A percentile compares a stretch with the other conserved stretches of the same genome.
Evolutionary conservation across 2,329 filamentous ascomycete genomes (phyloP).

Genomic region (Monascus ruber): DNA sequence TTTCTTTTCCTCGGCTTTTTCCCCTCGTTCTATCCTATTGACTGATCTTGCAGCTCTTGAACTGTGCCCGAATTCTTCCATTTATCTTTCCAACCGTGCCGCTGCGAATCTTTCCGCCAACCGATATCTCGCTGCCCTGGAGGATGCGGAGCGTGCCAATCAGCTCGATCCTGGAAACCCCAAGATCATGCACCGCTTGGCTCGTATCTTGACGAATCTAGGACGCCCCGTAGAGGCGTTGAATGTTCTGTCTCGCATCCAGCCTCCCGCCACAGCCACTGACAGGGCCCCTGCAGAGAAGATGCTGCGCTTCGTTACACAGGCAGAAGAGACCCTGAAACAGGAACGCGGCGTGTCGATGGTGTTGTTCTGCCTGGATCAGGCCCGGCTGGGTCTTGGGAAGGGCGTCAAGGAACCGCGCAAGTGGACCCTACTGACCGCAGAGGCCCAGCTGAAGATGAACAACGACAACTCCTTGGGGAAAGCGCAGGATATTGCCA

Average conservation of each 20-base stretch:
- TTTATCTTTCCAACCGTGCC: slow-evolving; percentile 88
- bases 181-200: slow-evolving; percentile 80
- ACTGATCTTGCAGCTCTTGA: slow-evolving; percentile 58
- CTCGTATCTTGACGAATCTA: slow-evolving; percentile 77
- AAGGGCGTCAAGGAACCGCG: slow-evolving; percentile 65
- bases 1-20: slow-evolving; percentile 1
- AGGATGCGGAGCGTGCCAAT: slow-evolving; percentile 73
- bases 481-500: slow-evolving; percentile 86
- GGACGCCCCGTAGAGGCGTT: slow-evolving; percentile 82
- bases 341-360: slow-evolving; percentile 75
- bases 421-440: slow-evolving; percentile 88
- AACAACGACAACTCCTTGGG: slow-evolving; percentile 77
- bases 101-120: slow-evolving; percentile 86
- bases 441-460: slow-evolving; percentile 87
- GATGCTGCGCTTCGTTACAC: slow-evolving; percentile 71
- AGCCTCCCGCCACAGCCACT: slow-evolving; percentile 69
- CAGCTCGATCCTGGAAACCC: slow-evolving; percentile 74
- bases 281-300: slow-evolving; percentile 72
- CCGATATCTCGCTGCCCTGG: slow-evolving; percentile 66
- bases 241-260: slow-evolving; percentile 67
- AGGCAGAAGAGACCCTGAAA: slow-evolving; percentile 65
- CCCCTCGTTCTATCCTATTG: slow-evolving; percentile 2
- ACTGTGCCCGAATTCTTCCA: slow-evolving; percentile 71
- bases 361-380: slow-evolving; percentile 82
- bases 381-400: slow-evolving; percentile 73